Percentiles rank a stretch among this genome's conserved stretches.
These are phyloP conservation scores for Sphagnum fallax DNA, from an alignment of 228 moss, liverwort and hornwort species.

Conservation along the genomic window DNA sequence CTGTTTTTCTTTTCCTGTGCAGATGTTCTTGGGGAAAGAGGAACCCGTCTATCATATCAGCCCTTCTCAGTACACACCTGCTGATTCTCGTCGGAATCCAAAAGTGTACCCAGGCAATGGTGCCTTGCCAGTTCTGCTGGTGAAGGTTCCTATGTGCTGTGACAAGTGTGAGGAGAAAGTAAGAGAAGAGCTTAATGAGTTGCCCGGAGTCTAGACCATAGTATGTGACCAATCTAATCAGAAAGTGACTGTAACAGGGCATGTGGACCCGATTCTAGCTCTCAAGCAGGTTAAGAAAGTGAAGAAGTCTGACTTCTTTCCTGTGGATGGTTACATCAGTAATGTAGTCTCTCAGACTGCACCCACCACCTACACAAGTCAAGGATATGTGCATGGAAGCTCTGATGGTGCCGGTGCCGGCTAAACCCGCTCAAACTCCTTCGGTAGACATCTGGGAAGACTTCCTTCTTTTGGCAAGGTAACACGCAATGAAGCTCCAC, in stretches of 20 bases:
- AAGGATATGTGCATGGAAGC: too few species aligned
- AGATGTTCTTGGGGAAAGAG: too few species aligned
- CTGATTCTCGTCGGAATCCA: too few species aligned
- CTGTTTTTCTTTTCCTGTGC: too few species aligned
- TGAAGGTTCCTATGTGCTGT: conserved; percentile 36
- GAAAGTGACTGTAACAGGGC: conserved; percentile 28
- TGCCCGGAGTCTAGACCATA: conserved; percentile 22
- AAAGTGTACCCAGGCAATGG: too few species aligned
- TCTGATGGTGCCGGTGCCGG: conserved; percentile 1
- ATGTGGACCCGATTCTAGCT: conserved; percentile 24
- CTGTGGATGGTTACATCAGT: conserved; percentile 10
- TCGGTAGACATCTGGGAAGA: conserved; percentile 13
- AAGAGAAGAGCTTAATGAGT: conserved; percentile 21
- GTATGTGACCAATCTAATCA: conserved; percentile 37
- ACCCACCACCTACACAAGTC: too few species aligned
- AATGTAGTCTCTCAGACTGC: neutral
- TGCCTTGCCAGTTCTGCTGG: conserved; percentile 14
- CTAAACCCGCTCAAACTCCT: conserved; percentile 20
- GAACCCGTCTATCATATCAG: too few species aligned
- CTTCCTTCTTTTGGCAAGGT: conserved; percentile 24
- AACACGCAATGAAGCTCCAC: too few species aligned
- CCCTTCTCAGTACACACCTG: too few species aligned
- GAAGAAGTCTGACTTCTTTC: conserved; percentile 36
- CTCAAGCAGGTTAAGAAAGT: conserved; percentile 34
- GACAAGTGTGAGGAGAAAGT: conserved; percentile 27